Evolutionary conservation across 2,329 filamentous ascomycete species (phyloP), one percentile per base, ranked within the genome.

Genomic region (Talaromyces verruculosus): DNA sequence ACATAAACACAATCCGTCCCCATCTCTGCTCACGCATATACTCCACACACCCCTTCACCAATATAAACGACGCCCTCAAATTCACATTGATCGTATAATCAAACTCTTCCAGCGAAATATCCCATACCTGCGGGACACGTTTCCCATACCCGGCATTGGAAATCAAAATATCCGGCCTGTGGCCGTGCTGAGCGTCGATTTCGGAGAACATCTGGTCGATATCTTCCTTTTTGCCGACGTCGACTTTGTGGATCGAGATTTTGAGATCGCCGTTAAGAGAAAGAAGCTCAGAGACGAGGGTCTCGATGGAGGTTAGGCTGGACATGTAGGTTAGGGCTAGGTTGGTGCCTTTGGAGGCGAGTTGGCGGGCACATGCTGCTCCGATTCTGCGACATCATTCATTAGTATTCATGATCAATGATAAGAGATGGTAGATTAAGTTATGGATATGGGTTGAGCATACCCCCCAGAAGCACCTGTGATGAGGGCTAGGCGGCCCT

Each of bases 81-180:
- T 90, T 90, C 65, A 89, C 82, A 65, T 82, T 84, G 57, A 89
- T 77, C 4, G 85, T 89, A 71, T 85, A 79, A 72, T 90, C 87
- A 72, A 88, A 90, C 72, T 90, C 87, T 62, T 87, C 85, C 28
- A 89, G 74, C 6, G 83, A 80, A 67, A 90, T 89, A 66, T 89
- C 87, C 71, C 82, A 79, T 58, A 87, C 81, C 28, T 81, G 75
- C 0, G 78, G 75, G 65, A 88, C 84, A n/a, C 87, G 81, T 72
- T 87, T 87, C 47, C 88, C 88, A 69, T 88, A 84, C 0, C 88
- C 88, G 1, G 89, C 89, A 71, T 91, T 91, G 10, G 84, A 85
- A 30, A 91, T 75, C 2, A 91, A 78, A 25, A 91, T 89, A 71
- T 90, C 86, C 0, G 87, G 86, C 15, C 65, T 47, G 5, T 67